Evolutionary conservation across 2,329 filamentous ascomycete species (phyloP).

Genomic region (Graphilbum ipis-grandicollis): DNA sequence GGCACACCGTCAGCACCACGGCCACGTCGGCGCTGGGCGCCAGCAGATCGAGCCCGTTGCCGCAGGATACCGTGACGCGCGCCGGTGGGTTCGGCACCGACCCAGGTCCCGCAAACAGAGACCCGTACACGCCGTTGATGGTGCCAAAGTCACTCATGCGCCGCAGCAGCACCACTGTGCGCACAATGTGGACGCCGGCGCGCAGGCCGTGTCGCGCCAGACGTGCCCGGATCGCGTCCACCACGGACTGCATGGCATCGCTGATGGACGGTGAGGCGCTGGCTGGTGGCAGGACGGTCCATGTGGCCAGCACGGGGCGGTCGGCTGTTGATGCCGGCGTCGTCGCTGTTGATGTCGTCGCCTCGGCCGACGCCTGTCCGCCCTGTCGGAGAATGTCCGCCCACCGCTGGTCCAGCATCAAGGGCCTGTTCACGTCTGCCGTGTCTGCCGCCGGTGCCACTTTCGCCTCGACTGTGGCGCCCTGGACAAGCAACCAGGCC

Average conservation of each 20-base stretch:
- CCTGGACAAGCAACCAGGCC: slow-evolving; percentile 48
- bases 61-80: slow-evolving; percentile 67
- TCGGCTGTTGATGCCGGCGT: not conserved
- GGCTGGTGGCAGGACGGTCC: not conserved
- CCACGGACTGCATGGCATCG: slow-evolving; percentile 29
- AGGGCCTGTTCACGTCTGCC: slow-evolving; percentile 35
- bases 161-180: slow-evolving; percentile 51
- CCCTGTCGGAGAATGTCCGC: slow-evolving; percentile 18
- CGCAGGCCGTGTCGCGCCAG: slow-evolving; percentile 16
- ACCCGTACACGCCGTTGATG: slow-evolving; percentile 61
- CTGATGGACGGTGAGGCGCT: slow-evolving; percentile 24
- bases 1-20: slow-evolving; percentile 24
- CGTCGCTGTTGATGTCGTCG: not conserved
- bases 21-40: slow-evolving; percentile 41
- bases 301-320: not conserved
- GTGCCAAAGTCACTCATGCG: slow-evolving; percentile 62
- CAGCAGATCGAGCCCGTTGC: slow-evolving; percentile 45
- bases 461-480: slow-evolving; percentile 31
- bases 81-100: slow-evolving; percentile 64
- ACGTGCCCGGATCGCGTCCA: slow-evolving; percentile 24
- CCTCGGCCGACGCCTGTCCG: not conserved
- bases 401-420: slow-evolving; percentile 49
- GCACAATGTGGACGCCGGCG: slow-evolving; percentile 27
- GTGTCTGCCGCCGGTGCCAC: not conserved
- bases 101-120: slow-evolving; percentile 37